A percentile compares a stretch with the other conserved stretches of the same genome.
These are phyloP conservation scores for Calendula officinalis DNA, from an alignment of 129 eudicot genomes.

Conservation along the genomic window DNA sequence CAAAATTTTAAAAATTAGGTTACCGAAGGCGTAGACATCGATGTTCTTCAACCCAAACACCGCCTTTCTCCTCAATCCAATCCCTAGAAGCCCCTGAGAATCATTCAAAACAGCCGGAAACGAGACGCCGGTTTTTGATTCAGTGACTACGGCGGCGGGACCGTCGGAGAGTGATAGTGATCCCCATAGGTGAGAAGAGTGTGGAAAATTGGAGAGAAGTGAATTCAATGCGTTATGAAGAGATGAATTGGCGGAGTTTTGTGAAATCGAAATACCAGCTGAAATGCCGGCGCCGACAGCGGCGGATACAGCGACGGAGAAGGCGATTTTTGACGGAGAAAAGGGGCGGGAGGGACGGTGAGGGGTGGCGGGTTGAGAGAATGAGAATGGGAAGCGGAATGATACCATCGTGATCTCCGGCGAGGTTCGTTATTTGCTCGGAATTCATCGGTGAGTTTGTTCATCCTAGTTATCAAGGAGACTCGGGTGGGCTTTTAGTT, in stretches of 20 bases:
- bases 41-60: conserved; percentile 84
- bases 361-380: conserved; percentile 58
- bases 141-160: conserved; percentile 41
- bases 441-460: conserved; percentile 17
- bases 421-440: neutral
- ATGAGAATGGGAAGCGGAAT: conserved; percentile 73
- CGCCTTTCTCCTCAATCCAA: conserved; percentile 75
- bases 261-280: conserved; percentile 43
- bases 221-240: conserved; percentile 49
- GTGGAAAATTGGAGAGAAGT: conserved; percentile 43
- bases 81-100: conserved; percentile 72
- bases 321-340: conserved; percentile 43
- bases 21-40: conserved; percentile 95
- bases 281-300: conserved; percentile 46
- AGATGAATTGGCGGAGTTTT: conserved; percentile 39
- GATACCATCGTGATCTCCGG: conserved; percentile 61
- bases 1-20: neutral
- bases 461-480: neutral
- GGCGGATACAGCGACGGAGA: conserved; percentile 50
- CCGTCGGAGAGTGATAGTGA: conserved; percentile 67
- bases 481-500: neutral
- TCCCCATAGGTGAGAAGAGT: conserved; percentile 55
- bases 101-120: conserved; percentile 63
- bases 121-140: conserved; percentile 59
- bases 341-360: conserved; percentile 27